A percentile compares a stretch with the other conserved stretches of the same genome.
Evolutionary conservation across 2,329 filamentous ascomycete genomes (phyloP).

Genomic region (Colletotrichum echinochloae): DNA sequence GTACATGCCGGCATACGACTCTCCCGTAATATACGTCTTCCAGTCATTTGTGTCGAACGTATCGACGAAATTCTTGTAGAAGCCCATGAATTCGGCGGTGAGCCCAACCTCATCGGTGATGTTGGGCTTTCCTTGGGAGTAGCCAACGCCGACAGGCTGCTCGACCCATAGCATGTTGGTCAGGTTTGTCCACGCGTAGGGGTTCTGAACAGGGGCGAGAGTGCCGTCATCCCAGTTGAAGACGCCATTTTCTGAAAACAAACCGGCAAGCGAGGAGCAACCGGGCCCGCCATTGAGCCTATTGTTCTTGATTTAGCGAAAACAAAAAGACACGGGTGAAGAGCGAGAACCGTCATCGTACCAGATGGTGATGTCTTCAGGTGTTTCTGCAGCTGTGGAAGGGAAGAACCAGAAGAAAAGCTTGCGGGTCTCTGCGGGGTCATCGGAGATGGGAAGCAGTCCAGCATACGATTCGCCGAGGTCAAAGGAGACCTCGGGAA

Average conservation of each 20-base stretch:
- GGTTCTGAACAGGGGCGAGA: conserved; percentile 71
- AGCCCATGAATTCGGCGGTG: conserved; percentile 80
- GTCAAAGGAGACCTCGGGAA: conserved; percentile 79
- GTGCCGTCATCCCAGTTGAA: conserved; percentile 80
- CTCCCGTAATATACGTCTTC: conserved; percentile 80
- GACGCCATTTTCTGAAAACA: conserved; percentile 83
- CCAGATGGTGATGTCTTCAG: conserved; percentile 73
- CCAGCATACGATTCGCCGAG: conserved; percentile 75
- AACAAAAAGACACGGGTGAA: accelerated
- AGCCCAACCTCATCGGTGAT: conserved; percentile 76
- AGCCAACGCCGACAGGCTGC: conserved; percentile 76
- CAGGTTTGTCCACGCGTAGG: conserved; percentile 78
- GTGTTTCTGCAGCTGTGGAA: conserved; percentile 60
- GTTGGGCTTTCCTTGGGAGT: conserved; percentile 72
- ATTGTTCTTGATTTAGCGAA: neutral
- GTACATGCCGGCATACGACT: conserved; percentile 75
- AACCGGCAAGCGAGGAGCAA: conserved; percentile 72
- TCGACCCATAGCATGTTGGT: conserved; percentile 84
- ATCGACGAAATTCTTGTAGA: conserved; percentile 82
- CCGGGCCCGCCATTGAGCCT: conserved; percentile 53
- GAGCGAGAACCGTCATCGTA: neutral
- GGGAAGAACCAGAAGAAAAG: conserved; percentile 78
- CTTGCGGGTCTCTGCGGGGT: conserved; percentile 59
- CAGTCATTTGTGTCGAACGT: conserved; percentile 75
- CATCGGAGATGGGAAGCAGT: conserved; percentile 67